phyloP scores from a whole-genome alignment of 2,329 filamentous ascomycete species.

The Fusarium scirpi region DNA sequence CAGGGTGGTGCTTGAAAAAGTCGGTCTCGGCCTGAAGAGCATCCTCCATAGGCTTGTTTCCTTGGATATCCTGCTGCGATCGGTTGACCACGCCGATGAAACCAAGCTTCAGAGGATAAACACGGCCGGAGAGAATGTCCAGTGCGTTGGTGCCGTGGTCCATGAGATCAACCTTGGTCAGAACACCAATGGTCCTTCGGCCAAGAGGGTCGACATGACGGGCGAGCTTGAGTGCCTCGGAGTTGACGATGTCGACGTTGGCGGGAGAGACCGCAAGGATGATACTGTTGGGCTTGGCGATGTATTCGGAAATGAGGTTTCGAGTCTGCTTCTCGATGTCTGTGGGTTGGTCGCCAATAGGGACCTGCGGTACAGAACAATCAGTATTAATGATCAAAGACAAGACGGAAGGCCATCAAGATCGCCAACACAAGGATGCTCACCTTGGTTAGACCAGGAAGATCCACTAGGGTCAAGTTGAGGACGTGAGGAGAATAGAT shows the following conservation, averaged over 20 bases:
- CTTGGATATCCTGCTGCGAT: slow-evolving; percentile 97
- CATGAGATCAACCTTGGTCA: slow-evolving; percentile 98
- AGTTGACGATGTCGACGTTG: slow-evolving; percentile 98
- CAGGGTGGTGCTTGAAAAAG: slow-evolving; percentile 97
- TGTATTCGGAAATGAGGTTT: slow-evolving; percentile 96
- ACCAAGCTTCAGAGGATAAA: slow-evolving; percentile 95
- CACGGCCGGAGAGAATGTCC: slow-evolving; percentile 95
- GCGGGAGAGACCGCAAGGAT: slow-evolving; percentile 96
- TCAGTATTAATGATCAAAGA: slow-evolving; percentile 35
- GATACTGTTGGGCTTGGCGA: slow-evolving; percentile 98
- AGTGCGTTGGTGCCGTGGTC: slow-evolving; percentile 98
- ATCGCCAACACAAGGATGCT: slow-evolving; percentile 36
- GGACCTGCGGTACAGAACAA: slow-evolving; percentile 68
- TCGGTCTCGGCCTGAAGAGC: slow-evolving; percentile 90
- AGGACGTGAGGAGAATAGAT: slow-evolving; percentile 98
- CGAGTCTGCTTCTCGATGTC: slow-evolving; percentile 99
- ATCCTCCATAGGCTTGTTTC: slow-evolving; percentile 93
- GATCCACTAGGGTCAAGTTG: slow-evolving; percentile 94
- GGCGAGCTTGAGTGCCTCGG: slow-evolving; percentile 94
- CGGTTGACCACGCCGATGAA: slow-evolving; percentile 99
- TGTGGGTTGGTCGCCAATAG: slow-evolving; percentile 95
- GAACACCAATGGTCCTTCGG: slow-evolving; percentile 92
- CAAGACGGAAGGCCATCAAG: slow-evolving; percentile 23
- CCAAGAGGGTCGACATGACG: slow-evolving; percentile 96
- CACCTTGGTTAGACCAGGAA: slow-evolving; percentile 95